Evolutionary conservation across 495 filamentous ascomycete species (phyloP).

Genomic region (Entonaema liquescens): DNA sequence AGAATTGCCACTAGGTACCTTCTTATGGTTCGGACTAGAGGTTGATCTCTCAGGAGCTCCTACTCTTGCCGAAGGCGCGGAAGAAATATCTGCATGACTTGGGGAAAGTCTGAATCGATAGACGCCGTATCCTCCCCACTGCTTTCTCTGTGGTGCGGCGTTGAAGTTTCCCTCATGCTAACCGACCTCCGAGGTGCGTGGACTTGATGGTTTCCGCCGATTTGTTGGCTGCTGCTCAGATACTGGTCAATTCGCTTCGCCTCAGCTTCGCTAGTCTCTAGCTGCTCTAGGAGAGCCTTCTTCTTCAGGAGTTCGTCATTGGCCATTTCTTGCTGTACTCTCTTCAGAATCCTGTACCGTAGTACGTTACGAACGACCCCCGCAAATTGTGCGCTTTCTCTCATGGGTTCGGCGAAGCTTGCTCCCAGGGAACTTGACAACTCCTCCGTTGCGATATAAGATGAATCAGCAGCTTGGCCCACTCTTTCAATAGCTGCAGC

Average conservation of each 20-base stretch:
- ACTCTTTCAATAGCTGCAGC: constrained; percentile 94
- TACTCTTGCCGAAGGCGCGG: constrained; percentile 68
- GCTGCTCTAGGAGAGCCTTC: constrained; percentile 74
- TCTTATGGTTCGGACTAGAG: constrained; percentile 66
- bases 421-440: constrained; percentile 82
- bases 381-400: constrained; percentile 96
- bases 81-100: constrained; percentile 75
- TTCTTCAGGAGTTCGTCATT: constrained; percentile 89
- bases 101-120: constrained; percentile 93
- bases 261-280: constrained; percentile 90
- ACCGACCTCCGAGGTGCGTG: constrained; percentile 70
- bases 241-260: constrained; percentile 93
- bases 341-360: constrained; percentile 87
- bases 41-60: constrained; percentile 58
- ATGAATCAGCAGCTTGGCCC: constrained; percentile 93
- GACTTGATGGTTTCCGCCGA: constrained; percentile 47
- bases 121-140: constrained; percentile 76
- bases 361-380: constrained; percentile 90
- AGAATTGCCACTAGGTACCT: constrained; percentile 78
- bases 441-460: constrained; percentile 95
- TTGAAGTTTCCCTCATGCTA: constrained; percentile 62
- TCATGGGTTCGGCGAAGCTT: constrained; percentile 95
- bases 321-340: constrained; percentile 97
- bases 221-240: constrained; percentile 71
- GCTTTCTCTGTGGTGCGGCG: constrained; percentile 57